Conservation (phyloP, 768 basidiomycete genomes). For the Omphalotus guepiniiformis region DNA sequence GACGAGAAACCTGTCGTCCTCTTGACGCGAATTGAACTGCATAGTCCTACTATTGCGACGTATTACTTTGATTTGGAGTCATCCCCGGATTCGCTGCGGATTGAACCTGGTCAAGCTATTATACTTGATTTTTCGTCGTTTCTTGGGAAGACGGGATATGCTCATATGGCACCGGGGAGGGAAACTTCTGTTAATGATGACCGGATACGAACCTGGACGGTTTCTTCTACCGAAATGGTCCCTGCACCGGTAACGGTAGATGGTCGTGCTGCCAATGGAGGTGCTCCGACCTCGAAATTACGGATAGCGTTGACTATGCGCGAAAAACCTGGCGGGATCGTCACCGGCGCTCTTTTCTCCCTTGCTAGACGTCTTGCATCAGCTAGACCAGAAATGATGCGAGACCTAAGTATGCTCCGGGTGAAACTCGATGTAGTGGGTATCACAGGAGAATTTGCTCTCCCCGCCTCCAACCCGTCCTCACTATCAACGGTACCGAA, state of each 20-base stretch:
- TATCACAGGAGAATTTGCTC: slow-evolving; percentile 47
- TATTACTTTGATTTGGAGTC: slow-evolving; percentile 45
- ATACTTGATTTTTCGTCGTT: slow-evolving; percentile 52
- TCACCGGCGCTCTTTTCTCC: slow-evolving; percentile 53
- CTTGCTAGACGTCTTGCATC: slow-evolving; percentile 40
- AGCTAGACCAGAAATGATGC: slow-evolving; percentile 35
- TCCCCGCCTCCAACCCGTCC: slow-evolving; percentile 17
- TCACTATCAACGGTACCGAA: neutral
- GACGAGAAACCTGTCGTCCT: slow-evolving; percentile 19
- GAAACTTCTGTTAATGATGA: slow-evolving; percentile 53
- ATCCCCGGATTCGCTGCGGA: slow-evolving; percentile 26
- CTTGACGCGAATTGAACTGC: slow-evolving; percentile 38
- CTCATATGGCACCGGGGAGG: slow-evolving; percentile 46
- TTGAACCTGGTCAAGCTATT: slow-evolving; percentile 47
- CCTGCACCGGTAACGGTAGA: too few relatives aligned
- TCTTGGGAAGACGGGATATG: slow-evolving; percentile 41
- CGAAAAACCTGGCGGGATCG: slow-evolving; percentile 45
- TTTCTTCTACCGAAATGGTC: slow-evolving; percentile 44
- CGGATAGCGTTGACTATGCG: slow-evolving; percentile 51
- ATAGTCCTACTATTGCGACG: slow-evolving; percentile 46
- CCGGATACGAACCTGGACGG: slow-evolving; percentile 61
- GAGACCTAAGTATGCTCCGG: slow-evolving; percentile 32
- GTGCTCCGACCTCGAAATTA: slow-evolving; percentile 13
- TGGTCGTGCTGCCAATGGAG: neutral
- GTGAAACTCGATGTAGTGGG: slow-evolving; percentile 47